Evolutionary conservation across 2,329 filamentous ascomycete genomes (phyloP), one percentile per base, ranked within the genome.

Genomic region (Diaporthe nobilis): DNA sequence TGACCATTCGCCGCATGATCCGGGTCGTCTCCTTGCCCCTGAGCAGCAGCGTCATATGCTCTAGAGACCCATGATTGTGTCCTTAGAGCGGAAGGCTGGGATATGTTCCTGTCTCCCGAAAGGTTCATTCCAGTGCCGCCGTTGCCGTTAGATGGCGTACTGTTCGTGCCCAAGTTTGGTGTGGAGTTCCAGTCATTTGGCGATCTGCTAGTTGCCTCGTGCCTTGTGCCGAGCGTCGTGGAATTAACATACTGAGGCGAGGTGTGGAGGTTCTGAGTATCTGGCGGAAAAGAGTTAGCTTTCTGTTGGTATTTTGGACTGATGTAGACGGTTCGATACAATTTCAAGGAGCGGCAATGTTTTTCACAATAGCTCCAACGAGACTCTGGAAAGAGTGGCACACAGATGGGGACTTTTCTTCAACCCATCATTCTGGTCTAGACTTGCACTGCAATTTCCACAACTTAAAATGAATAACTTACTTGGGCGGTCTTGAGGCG

Each of bases 21-120:
- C 1, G 74, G 74, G 72, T 73, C 44, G 22, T 51, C 44, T n/a
- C 44, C 61, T 17, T 67, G 61, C 6, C 61, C 61, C 17, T 67
- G 44, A 73, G 70, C 74, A 72, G 73, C 44, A 28, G 73, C 61
- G 6, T 67, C 28, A 20, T 67, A 67, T 15, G 76, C 73, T 61
- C 74, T 77, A 63, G 75, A 78, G 58, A 80, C 74, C 74, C 74
- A 68, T 72, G 34, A 77, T 78, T 77, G 76, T 44, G 49, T 72
- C 37, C 31, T 51, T 6, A 37, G 42, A 25, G 51, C 37, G 5
- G 34, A 61, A n/a, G 70, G 47, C 20, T 44, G 55, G 39, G 55
- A 49, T 57, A 22, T 51, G 44, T 51, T 67, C 8, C 28, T 8
- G 44, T 67, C 44, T 15, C 61, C 28, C 9, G 61, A 49, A n/a